Evolutionary conservation across 108 stramenopile species (phyloP).

Genomic region (Skeletonema potamos): DNA sequence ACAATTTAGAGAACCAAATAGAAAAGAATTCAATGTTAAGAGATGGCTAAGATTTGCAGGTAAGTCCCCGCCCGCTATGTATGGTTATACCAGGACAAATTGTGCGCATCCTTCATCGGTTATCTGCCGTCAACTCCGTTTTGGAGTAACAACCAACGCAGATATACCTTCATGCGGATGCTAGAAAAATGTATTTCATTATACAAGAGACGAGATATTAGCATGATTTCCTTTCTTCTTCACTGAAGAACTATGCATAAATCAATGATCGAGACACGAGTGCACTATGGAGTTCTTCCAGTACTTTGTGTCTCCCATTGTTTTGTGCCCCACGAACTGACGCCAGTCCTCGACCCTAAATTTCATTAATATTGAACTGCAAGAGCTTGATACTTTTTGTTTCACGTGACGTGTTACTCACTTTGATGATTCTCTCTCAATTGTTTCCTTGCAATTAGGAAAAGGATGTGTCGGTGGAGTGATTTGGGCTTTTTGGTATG

Average conservation of each 20-base stretch:
- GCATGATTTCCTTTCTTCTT: conserved; percentile 10
- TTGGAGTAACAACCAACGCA: conserved; percentile 8
- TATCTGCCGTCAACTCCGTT: conserved; percentile 9
- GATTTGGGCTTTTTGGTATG: conserved; percentile 36
- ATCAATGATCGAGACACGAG: neutral
- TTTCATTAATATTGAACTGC: neutral
- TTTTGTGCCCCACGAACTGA: conserved; percentile 16
- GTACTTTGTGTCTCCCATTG: neutral
- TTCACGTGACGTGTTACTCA: no score
- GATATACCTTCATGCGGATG: conserved; percentile 28
- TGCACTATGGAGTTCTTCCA: neutral
- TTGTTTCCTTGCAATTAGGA: neutral
- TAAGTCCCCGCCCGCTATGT: neutral
- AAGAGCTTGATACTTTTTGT: neutral
- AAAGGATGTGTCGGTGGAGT: conserved; percentile 27
- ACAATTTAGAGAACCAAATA: conserved; percentile 21
- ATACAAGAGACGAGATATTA: conserved; percentile 31
- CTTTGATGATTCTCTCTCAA: no score
- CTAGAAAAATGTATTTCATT: conserved; percentile 15
- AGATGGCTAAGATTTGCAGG: conserved; percentile 20
- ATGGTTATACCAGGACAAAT: neutral
- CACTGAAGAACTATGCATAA: neutral
- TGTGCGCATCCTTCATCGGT: conserved; percentile 20
- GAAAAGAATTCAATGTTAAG: conserved; percentile 8
- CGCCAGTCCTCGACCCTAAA: conserved; percentile 31